phyloP scores from a whole-genome alignment of 164 flowering plant species.

The Brasenia schreberi region DNA sequence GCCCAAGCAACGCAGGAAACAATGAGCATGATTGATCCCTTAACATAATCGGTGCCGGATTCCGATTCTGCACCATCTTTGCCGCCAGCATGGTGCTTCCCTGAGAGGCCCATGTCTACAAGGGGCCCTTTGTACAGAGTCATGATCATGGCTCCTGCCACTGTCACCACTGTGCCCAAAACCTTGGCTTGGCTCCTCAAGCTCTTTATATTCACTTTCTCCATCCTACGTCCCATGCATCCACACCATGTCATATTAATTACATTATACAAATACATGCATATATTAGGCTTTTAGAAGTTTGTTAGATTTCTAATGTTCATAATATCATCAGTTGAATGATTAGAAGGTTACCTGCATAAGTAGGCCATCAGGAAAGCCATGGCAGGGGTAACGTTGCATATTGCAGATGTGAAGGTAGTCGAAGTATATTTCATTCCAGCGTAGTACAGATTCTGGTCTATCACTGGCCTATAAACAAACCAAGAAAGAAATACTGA shows the following conservation, averaged over 20 bases:
- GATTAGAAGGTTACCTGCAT: conserved; percentile 37
- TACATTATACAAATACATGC: neutral
- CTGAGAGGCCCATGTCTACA: conserved; percentile 22
- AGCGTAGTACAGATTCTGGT: conserved; percentile 67
- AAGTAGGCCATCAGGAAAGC: conserved; percentile 75
- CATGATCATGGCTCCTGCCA: conserved; percentile 81
- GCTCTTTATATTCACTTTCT: conserved; percentile 49
- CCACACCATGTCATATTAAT: neutral
- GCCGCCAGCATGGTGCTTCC: conserved; percentile 9
- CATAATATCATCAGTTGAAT: neutral
- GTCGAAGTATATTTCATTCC: conserved; percentile 75
- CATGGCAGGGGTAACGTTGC: conserved; percentile 69
- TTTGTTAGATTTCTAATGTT: neutral
- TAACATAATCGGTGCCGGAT: conserved; percentile 25
- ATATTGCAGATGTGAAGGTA: conserved; percentile 54
- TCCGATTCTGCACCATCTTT: conserved; percentile 5
- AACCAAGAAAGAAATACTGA: neutral
- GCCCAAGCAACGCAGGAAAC: conserved; percentile 52
- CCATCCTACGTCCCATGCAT: conserved; percentile 34
- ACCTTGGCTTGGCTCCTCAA: conserved; percentile 56
- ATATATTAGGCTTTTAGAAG: neutral
- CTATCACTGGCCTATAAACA: conserved; percentile 65
- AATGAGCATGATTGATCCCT: conserved; percentile 60
- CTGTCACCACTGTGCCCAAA: conserved; percentile 53
- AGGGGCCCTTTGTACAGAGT: conserved; percentile 83